Percentiles rank a stretch among this genome's conserved stretches.
These are phyloP conservation scores for Phytophthora boehmeriae DNA, from an alignment of 352 stramenopile genomes.

Conservation along the genomic window DNA sequence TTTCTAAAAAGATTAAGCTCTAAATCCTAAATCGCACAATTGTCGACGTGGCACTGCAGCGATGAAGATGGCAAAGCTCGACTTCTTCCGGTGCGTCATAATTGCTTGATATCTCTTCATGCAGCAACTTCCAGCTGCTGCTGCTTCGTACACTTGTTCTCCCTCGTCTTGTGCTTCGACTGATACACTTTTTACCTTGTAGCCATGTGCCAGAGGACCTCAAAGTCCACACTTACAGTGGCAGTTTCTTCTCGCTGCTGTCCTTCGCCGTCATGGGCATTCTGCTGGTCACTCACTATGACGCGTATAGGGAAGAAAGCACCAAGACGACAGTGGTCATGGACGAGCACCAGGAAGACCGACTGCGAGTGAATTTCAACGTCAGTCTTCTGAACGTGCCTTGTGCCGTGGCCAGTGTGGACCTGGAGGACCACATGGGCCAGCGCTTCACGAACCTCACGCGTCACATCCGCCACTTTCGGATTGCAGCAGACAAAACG, in stretches of 20 bases:
- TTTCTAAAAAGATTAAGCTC: conserved; percentile 4
- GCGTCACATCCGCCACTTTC: conserved; percentile 81
- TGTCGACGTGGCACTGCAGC: conserved; percentile 24
- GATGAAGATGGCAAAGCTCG: conserved; percentile 42
- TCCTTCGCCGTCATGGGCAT: conserved; percentile 61
- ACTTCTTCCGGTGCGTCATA: conserved; percentile 69
- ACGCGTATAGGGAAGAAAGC: conserved; percentile 47
- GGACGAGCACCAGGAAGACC: conserved; percentile 82
- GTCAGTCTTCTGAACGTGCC: conserved; percentile 78
- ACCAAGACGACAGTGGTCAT: conserved; percentile 67
- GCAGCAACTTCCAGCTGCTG: background rate
- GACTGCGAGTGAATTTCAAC: conserved; percentile 87
- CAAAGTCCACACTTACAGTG: conserved; percentile 59
- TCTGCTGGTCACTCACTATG: conserved; percentile 64
- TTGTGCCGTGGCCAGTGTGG: conserved; percentile 72
- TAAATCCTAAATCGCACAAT: conserved; percentile 2
- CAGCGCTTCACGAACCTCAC: conserved; percentile 78
- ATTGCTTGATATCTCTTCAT: background rate
- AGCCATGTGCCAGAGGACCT: conserved; percentile 84
- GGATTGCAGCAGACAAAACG: conserved; percentile 43
- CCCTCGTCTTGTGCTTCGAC: background rate
- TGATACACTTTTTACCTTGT: background rate
- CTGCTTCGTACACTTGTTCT: background rate
- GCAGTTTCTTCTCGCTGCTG: conserved; percentile 72
- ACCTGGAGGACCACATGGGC: conserved; percentile 85